Base-by-base conservation (phyloP, 371 early-diverging fungal species). In the Mycotypha africana region DNA sequence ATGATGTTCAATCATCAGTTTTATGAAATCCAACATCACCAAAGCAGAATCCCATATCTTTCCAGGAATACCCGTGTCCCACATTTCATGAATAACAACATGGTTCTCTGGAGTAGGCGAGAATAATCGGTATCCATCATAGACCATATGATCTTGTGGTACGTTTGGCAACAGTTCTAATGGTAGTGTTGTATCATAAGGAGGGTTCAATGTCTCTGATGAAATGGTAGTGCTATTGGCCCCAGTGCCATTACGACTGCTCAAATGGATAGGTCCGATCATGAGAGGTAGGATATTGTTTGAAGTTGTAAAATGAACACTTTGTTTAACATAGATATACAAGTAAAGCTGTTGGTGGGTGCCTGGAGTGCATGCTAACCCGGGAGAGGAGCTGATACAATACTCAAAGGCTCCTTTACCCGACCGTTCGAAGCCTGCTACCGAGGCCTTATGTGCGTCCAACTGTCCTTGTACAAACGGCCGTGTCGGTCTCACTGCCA, bases 21-120 rank as follows among this genome's bases (percentile, higher is more conserved):
- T 58, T 20, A 82, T 57, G 8, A 77, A 52, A 14, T 69, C 64
- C 16, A 70, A 49, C 62, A 75, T 61, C 0, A 72, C 73, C 33
- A 79, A 54, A 0, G 82, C 82, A 4, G 82, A 82, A 44, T 82
- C 79, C 82, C 82, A 82, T n/a, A 78, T 70, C 38, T 78, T 79
- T 9, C 80, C 82, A 2, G 79, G 80, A 19, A 82, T 76, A 12
- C 74, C 69, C 4, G 65, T 65, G 49, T 79, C 77, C 76, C 78
- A 77, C 21, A 63, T 51, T 47, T 82, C 82, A 20, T 75, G 66
- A 33, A 82, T 67, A 4, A 72, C 51, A 26, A 79, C 45, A 39
- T 61, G 42, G n/a, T 25, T 35, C 35, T 51, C 34, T 19, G 47
- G 38, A 4, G 28, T 11, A 5, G 11, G 8, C 4, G 48, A 46